phyloP scores from a whole-genome alignment of 2,329 filamentous ascomycete species.

The Esteya vermicola region DNA sequence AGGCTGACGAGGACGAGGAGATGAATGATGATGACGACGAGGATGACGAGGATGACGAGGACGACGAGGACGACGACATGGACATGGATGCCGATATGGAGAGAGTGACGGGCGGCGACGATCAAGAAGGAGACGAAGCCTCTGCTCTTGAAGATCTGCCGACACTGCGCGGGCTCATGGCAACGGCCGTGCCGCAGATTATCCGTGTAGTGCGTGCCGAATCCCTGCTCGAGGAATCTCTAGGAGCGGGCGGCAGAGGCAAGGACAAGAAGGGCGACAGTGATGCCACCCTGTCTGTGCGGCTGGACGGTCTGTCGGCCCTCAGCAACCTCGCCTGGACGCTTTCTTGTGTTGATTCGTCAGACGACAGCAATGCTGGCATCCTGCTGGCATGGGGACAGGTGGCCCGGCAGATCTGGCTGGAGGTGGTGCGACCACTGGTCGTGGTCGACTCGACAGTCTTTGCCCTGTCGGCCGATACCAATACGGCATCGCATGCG shows the following conservation, averaged over 20 bases:
- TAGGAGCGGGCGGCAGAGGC: too few species aligned
- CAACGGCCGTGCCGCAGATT: constrained; percentile 31
- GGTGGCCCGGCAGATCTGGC: constrained; percentile 41
- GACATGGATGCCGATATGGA: constrained; percentile 39
- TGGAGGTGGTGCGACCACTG: constrained; percentile 37
- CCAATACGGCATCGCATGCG: constrained; percentile 25
- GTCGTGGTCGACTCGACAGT: constrained; percentile 47
- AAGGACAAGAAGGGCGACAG: constrained; percentile 12
- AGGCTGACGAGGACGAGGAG: constrained; percentile 20
- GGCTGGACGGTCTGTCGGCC: constrained; percentile 40
- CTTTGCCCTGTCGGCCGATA: too few species aligned
- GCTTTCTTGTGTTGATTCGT: constrained; percentile 45
- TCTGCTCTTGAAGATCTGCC: constrained; percentile 35
- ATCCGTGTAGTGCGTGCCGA: constrained; percentile 29
- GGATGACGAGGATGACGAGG: constrained; percentile 29
- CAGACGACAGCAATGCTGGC: constrained; percentile 33
- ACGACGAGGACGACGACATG: constrained; percentile 30
- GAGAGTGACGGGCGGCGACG: constrained; percentile 38
- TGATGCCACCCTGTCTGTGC: constrained; percentile 29
- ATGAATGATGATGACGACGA: constrained; percentile 21
- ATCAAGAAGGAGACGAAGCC: constrained; percentile 24
- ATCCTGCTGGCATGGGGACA: constrained; percentile 41
- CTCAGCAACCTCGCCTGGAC: constrained; percentile 58
- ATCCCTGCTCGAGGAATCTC: too few species aligned
- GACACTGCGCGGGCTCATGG: constrained; percentile 33